These are phyloP conservation scores for Claviceps sp. DNA, from an alignment of 2,329 filamentous ascomycete genomes.

Conservation along the genomic window DNA sequence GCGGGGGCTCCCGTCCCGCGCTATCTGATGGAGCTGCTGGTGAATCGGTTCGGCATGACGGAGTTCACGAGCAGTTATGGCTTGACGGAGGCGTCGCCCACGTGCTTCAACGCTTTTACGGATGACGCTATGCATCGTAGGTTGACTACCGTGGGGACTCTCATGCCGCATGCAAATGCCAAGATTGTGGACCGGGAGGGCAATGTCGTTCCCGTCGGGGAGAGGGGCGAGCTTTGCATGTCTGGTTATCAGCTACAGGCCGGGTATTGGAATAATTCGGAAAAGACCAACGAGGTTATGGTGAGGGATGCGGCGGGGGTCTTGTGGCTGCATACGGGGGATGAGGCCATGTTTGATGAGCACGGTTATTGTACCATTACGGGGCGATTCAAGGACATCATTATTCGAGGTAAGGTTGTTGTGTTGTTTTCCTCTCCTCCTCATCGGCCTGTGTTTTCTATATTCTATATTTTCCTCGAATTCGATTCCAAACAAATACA, in stretches of 20 bases:
- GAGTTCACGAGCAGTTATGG: constrained; percentile 61
- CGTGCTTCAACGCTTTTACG: constrained; percentile 68
- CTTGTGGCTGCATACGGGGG: constrained; percentile 54
- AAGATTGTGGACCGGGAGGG: constrained; percentile 64
- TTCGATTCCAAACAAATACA: not conserved
- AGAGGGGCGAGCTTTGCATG: constrained; percentile 62
- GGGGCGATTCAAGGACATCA: constrained; percentile 67
- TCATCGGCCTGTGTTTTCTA: not conserved
- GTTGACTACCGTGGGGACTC: constrained; percentile 58
- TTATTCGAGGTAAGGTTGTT: constrained; percentile 46
- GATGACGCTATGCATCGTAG: constrained; percentile 54
- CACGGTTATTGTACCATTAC: constrained; percentile 61
- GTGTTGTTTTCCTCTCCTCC: not conserved
- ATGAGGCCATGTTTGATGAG: constrained; percentile 55
- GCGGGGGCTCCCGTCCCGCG: constrained; percentile 65
- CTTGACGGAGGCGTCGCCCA: constrained; percentile 66
- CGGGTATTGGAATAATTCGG: constrained; percentile 55
- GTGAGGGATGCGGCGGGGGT: constrained; percentile 36
- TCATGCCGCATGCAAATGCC: constrained; percentile 62
- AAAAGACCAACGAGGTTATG: constrained; percentile 56
- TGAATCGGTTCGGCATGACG: constrained; percentile 59
- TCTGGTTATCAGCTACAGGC: constrained; percentile 63
- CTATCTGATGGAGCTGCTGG: constrained; percentile 60
- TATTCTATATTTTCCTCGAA: too few species aligned
- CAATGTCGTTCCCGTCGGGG: constrained; percentile 51